These are phyloP conservation scores for Pythium dissimile DNA, from an alignment of 352 stramenopile genomes.

Conservation along the genomic window DNA sequence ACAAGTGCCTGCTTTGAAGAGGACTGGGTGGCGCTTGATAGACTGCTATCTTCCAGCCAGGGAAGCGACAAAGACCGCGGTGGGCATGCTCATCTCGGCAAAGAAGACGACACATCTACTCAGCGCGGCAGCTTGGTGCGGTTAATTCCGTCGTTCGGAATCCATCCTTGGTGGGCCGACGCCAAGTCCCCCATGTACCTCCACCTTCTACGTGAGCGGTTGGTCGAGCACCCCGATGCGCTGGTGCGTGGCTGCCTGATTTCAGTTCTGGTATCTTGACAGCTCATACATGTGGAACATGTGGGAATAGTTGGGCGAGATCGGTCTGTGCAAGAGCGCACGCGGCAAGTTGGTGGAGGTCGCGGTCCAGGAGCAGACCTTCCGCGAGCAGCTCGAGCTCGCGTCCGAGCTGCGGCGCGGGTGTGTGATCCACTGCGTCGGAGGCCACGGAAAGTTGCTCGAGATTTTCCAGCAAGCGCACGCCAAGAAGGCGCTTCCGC, in stretches of 20 bases:
- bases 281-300: neutral
- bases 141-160: slow-evolving; percentile 58
- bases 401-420: slow-evolving; percentile 44
- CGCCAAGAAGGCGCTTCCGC: slow-evolving; percentile 28
- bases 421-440: slow-evolving; percentile 76
- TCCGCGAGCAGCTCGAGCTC: slow-evolving; percentile 50
- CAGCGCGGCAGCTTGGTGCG: neutral
- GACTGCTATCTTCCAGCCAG: slow-evolving; percentile 23
- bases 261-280: neutral
- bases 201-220: slow-evolving; percentile 25
- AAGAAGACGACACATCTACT: neutral
- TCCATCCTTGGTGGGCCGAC: slow-evolving; percentile 76
- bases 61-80: neutral
- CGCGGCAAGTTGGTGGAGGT: slow-evolving; percentile 43
- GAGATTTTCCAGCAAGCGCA: slow-evolving; percentile 37
- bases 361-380: slow-evolving; percentile 42
- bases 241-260: slow-evolving; percentile 21
- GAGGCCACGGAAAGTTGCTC: slow-evolving; percentile 62
- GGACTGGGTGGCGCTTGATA: slow-evolving; percentile 54
- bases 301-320: slow-evolving; percentile 56
- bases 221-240: slow-evolving; percentile 39
- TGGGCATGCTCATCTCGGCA: neutral
- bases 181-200: slow-evolving; percentile 29
- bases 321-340: slow-evolving; percentile 71
- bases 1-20: slow-evolving; percentile 61